A percentile compares a stretch with the other conserved stretches of the same genome.
Evolutionary conservation across 1,139 yeast genomes (phyloP).

Genomic region (Pichia sp.): DNA sequence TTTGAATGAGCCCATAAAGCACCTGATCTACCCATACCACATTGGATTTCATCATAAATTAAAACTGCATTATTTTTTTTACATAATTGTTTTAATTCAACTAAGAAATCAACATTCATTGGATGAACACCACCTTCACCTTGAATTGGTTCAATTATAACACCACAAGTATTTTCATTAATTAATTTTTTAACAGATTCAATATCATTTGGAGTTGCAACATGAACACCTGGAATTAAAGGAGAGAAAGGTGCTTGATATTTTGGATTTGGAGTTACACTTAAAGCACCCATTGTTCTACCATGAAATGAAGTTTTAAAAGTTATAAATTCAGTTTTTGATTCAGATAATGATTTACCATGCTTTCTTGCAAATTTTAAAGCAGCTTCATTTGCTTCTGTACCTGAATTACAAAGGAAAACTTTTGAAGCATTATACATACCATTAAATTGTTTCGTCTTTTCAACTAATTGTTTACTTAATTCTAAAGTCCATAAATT

Average conservation of each 20-base stretch:
- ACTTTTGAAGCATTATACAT: conserved; percentile 75
- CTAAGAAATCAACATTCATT: conserved; percentile 56
- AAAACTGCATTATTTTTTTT: conserved; percentile 63
- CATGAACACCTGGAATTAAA: conserved; percentile 74
- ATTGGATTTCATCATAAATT: conserved; percentile 92
- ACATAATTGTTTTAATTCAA: conserved; percentile 62
- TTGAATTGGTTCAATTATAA: conserved; percentile 92
- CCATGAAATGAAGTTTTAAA: conserved; percentile 91
- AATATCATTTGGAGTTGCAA: conserved; percentile 56
- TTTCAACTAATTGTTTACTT: conserved; percentile 61
- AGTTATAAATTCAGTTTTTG: conserved; percentile 72
- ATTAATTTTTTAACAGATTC: conserved; percentile 53
- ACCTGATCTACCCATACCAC: conserved; percentile 94
- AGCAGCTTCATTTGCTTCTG: conserved; percentile 98
- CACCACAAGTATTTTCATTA: conserved; percentile 77
- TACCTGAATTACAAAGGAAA: conserved; percentile 88
- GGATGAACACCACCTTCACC: conserved; percentile 95
- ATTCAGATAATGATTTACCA: conserved; percentile 49
- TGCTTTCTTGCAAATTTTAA: conserved; percentile 87
- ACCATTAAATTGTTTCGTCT: conserved; percentile 67
- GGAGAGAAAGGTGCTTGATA: conserved; percentile 90
- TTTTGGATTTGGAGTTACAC: conserved; percentile 88
- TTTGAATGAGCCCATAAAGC: conserved; percentile 85
- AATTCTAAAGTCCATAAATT: conserved; percentile 80
- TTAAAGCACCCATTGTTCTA: conserved; percentile 85